Evolutionary conservation across 75 land plant genomes (phyloP).

Genomic region (Chamaecyparis obtusa): DNA sequence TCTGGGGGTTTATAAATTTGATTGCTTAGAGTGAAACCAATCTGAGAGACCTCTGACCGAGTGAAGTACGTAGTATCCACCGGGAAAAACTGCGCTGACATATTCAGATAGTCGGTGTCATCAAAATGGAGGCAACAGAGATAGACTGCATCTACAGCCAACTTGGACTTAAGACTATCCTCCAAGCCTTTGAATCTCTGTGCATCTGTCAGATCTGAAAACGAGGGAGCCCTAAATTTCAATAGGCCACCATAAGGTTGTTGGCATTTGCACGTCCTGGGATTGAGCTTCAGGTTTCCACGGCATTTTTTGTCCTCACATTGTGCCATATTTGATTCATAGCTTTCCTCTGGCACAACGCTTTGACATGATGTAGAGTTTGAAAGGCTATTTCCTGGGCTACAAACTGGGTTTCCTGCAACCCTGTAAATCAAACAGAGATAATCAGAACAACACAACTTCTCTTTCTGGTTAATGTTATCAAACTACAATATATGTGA

Average conservation of each 20-base stretch:
- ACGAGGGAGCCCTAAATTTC: constrained; percentile 49
- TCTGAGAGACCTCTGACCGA: constrained; percentile 1
- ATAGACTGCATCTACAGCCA: constrained; percentile 46
- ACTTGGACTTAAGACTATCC: constrained; percentile 31
- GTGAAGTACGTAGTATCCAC: constrained; percentile 19
- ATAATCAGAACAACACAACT: background rate
- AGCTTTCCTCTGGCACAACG: constrained; percentile 5
- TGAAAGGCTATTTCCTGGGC: constrained; percentile 3
- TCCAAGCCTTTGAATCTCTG: constrained; percentile 42
- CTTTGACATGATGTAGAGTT: constrained; percentile 37
- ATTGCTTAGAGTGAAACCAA: constrained; percentile 40
- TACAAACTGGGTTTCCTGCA: constrained; percentile 52
- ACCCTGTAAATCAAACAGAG: constrained; percentile 30
- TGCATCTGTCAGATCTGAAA: constrained; percentile 39
- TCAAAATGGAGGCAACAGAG: constrained; percentile 51
- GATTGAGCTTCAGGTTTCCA: constrained; percentile 38
- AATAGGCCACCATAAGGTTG: constrained; percentile 54
- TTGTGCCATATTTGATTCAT: constrained; percentile 55
- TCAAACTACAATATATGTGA: too few relatives aligned
- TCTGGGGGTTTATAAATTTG: constrained; percentile 37
- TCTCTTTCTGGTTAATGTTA: too few relatives aligned
- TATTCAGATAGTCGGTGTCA: constrained; percentile 41
- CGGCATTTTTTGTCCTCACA: constrained; percentile 44
- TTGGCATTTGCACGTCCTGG: constrained; percentile 57
- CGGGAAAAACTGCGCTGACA: constrained; percentile 55